Evolutionary conservation across 129 eudicot species (phyloP), one percentile per base, ranked within the genome.

Genomic region (Smallanthus sonchifolius): DNA sequence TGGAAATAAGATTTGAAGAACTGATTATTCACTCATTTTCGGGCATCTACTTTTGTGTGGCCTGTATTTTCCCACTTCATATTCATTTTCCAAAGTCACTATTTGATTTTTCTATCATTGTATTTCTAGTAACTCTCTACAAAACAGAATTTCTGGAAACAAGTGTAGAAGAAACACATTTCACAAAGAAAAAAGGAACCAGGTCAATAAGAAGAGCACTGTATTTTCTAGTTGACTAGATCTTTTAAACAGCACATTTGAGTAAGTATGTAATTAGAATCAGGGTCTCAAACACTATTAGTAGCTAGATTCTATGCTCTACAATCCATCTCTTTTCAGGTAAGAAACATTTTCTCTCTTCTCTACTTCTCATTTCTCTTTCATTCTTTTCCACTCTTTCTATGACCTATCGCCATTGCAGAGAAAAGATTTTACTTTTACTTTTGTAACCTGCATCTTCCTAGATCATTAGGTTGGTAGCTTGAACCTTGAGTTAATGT

Each of bases 81-180:
- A 10, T 60, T 73, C 60, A 40, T 42, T 73, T 59, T 48, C 60
- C 34, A 73, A 28, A 73, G 69, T 59, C 65, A 38, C 24, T 19
- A 60, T 73, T 42, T 67, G n/a, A n/a, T 42, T 40, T 69, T 40
- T 45, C 47, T 7, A 73, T n/a, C 19, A 59, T 24, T 40, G 69
- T 24, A 44, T 44, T 24, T 40, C 77, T 24, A 44, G 49, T 10
- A 14, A 11, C 57, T 45, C 35, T 40, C 28, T 10, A 66, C 73
- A 44, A 24, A 45, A n/a, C 45, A 42, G 45, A 42, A 42, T 42
- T 42, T 42, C 45, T 9, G 45, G 45, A 7, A 42, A 42, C 45
- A 42, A 42, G 45, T 42, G 45, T 42, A 42, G 45, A 40, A 40
- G 45, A 40, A 40, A 44, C 51, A 10, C 51, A 44, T 4, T 44